Base-by-base conservation (phyloP, 202 grass and related monocot species). In the Zoysia matrella region DNA sequence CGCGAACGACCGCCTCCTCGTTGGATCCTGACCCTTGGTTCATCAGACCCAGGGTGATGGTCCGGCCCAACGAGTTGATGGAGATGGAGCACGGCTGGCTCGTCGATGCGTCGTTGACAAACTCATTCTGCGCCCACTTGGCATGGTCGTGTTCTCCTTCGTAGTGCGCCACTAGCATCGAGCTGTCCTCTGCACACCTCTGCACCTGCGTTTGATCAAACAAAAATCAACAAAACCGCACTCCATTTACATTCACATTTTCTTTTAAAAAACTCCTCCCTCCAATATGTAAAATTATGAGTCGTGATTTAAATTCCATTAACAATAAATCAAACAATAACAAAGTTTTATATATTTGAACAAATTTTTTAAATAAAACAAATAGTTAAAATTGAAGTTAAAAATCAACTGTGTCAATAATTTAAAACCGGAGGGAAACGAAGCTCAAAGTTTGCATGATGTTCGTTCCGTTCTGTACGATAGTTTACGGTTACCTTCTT, bases 101-200 rank as follows among this genome's bases (percentile, higher is more conserved):
- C n/a, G 75, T 55, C 7, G 60, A 60, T 0, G 64, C 66, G 51
- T 11, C n/a, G 1, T 6, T 46, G 40, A 22, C 65, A 0, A 79
- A 65, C 9, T 72, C 74, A 8, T 6, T 22, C 10, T 52, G 10
- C 5, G 69, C 40, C 1, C n/a, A 60, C 3, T 15, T 41, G 7
- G 39, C 51, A 8, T 97, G 94, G 81, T 82, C 92, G 78, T 97
- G 94, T 0, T 94, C 86, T 0, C 94, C 92, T 46, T 94, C 88
- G 39, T 97, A 97, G 2, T 88, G 92, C 42, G 78, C 92, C 72
- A 94, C 76, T 14, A 94, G 69, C 76, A 91, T n/a, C 8, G 86
- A 82, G 45, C n/a, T 76, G 18, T 97, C 90, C 46, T 94, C 86
- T 1, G 81, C 90, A 39, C 92, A 83, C 47, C 86, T 89, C 52